These are phyloP conservation scores for Chlorella variabilis DNA, from an alignment of 163 green algal genomes.

Conservation along the genomic window DNA sequence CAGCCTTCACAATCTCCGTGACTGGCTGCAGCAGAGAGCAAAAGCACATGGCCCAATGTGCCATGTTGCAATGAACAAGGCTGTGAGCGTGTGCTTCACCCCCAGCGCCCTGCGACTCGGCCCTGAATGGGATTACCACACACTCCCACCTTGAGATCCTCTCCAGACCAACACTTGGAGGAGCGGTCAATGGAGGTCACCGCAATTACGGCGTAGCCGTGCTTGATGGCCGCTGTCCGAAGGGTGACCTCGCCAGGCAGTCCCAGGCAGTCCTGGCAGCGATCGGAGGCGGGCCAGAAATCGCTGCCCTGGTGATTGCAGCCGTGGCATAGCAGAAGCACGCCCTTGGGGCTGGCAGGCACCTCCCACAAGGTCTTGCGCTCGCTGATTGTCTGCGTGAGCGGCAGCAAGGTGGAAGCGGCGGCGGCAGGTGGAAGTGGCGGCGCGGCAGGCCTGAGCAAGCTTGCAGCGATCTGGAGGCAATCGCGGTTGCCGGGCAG, in stretches of 20 bases:
- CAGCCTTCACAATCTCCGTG: background rate
- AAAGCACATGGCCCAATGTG: too few relatives aligned
- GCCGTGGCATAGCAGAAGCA: background rate
- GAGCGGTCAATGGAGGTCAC: background rate
- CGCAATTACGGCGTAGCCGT: background rate
- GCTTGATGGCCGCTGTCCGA: background rate
- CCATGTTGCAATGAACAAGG: too few relatives aligned
- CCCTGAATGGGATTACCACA: too few relatives aligned
- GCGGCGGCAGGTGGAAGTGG: too few relatives aligned
- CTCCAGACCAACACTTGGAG: background rate
- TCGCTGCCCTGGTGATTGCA: background rate
- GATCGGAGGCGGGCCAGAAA: background rate
- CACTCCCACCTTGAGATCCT: background rate
- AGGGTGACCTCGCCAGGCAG: background rate
- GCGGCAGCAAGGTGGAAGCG: too few relatives aligned
- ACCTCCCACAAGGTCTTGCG: background rate
- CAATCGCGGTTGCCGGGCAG: too few relatives aligned
- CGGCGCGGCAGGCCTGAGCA: too few relatives aligned
- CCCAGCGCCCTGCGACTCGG: too few relatives aligned
- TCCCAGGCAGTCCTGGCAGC: background rate
- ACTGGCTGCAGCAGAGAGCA: background rate
- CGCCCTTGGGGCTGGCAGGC: background rate
- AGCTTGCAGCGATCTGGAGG: too few relatives aligned
- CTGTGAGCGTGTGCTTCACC: too few relatives aligned
- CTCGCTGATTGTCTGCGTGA: background rate